A percentile compares a stretch with the other conserved stretches of the same genome.
Conservation (phyloP, 1,284 basidiomycete species). For the Vanrija sp. region DNA sequence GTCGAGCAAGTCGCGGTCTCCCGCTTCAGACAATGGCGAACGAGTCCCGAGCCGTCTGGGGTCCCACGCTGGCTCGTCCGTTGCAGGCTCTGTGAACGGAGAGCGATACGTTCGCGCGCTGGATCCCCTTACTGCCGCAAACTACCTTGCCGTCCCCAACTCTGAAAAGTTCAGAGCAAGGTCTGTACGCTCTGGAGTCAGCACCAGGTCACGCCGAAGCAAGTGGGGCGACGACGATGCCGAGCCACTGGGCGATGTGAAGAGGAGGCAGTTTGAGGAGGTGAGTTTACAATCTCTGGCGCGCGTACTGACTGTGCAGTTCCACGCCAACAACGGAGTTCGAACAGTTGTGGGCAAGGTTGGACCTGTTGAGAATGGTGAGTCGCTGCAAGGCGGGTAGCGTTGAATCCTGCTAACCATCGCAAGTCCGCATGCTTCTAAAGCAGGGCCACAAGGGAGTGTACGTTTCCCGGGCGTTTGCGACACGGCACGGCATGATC, state of each 20-base stretch:
- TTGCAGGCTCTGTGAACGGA: not conserved
- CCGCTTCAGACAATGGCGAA: too few species aligned
- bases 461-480: constrained; percentile 92
- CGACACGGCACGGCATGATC: constrained; percentile 82
- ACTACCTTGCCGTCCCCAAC: constrained; percentile 11
- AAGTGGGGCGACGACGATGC: constrained; percentile 44
- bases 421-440: constrained; percentile 79
- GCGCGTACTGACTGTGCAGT: constrained; percentile 43
- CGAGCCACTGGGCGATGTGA: constrained; percentile 39
- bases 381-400: constrained; percentile 25
- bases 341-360: constrained; percentile 87
- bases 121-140: constrained; percentile 8
- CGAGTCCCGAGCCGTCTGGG: too few species aligned
- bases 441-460: constrained; percentile 92
- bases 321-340: constrained; percentile 87
- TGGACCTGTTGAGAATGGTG: constrained; percentile 81
- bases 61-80: not conserved
- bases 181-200: constrained; percentile 14
- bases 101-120: not conserved
- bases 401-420: constrained; percentile 4
- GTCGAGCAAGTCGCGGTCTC: not conserved
- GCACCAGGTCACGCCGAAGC: constrained; percentile 30
- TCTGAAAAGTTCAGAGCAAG: constrained; percentile 1
- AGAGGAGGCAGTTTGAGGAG: constrained; percentile 36
- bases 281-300: constrained; percentile 18